Base-by-base conservation (phyloP, 177 flowering plant species). In the Vitis hybrid region DNA sequence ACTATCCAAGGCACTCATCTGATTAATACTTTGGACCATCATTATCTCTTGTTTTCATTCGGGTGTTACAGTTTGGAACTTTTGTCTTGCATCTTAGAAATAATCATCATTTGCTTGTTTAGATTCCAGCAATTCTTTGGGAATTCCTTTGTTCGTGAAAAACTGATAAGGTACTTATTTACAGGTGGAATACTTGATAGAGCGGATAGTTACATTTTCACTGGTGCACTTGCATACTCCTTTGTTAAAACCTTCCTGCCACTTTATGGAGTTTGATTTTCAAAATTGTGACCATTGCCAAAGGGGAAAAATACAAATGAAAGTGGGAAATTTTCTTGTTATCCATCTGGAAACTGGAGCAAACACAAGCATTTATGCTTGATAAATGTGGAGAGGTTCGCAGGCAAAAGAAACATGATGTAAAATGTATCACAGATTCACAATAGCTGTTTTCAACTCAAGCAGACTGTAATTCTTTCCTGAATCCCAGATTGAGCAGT, bases 111-210 rank as follows among this genome's bases (percentile, higher is more conserved):
- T 13, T 17, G 17, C 7, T 2, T 54, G 15, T 4, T 14, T 15
- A 54, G 17, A 54, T 61, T 15, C 15, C 14, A 9, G 55, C 24
- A 64, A 50, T 48, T 1, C 35, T 55, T 20, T 65, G 41, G 59
- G 64, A 69, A 14, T 51, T 35, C 13, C 55, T n/a, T 14, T 52
- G 62, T 17, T 56, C 15, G 49, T 52, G 20, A 20, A 56, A 50
- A 71, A 27, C 55, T 60, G 51, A 61, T 32, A 12, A 13, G 49
- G 3, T 69, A 20, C 21, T 59, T 49, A 1, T 74, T 57, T 80
- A 84, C 91, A 95, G 99, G 99, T 68, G 97, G 99, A 55, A 83
- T 96, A 74, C 83, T 96, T 41, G 99, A 96, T 75, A 85, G 97
- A 73, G 92, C 83, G 60, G 97, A 96, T 71, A 92, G 98, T 82